Base-by-base conservation (phyloP, 176 grass and related monocot species). In the Chrysopogon serrulatus region DNA sequence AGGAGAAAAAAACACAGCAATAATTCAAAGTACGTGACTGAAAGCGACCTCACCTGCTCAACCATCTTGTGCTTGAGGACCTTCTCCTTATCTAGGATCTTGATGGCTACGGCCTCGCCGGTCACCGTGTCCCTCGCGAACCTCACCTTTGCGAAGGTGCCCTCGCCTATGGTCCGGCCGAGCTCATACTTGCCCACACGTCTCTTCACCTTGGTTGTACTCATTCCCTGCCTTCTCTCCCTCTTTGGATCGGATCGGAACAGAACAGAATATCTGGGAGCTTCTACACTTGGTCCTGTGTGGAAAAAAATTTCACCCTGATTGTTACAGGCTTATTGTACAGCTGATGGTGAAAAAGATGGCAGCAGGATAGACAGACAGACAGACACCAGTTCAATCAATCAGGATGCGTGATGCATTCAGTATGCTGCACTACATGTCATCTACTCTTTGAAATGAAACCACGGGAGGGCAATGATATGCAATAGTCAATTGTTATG, bases 141-240 rank as follows among this genome's bases (percentile, higher is more conserved):
- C 41, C 86, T 88, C 34, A 99, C 96, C 83, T 96, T 99, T 34
- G 96, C 96, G 54, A 99, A 99, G 26, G 93, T 84, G 70, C 96
- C 96, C 71, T 99, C 96, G 1, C 96, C 96, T 47, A 99, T 95
- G 66, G 96, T 99, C 5, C 93, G 87, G 13, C 96, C 96, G 2
- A 99, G 89, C 77, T 99, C 96, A 89, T 94, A 99, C 85, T 96
- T 99, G 31, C 96, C 96, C n/a, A 96, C 96, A 85, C 84, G 87
- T 24, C 96, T 92, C 87, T 96, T 99, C 77, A 99, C 89, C 79
- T 93, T 99, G 65, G 72, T 73, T 28, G 93, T 75, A 81, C 85
- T 88, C 96, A 98, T 98, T 39, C 82, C 75, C 68, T 72, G 85
- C 51, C 49, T 83, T 79, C 24, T 76, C 34, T 5, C 19, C 47